Conservation (phyloP, 2,329 filamentous ascomycete genomes). For the Aureobasidium leucospermi region DNA sequence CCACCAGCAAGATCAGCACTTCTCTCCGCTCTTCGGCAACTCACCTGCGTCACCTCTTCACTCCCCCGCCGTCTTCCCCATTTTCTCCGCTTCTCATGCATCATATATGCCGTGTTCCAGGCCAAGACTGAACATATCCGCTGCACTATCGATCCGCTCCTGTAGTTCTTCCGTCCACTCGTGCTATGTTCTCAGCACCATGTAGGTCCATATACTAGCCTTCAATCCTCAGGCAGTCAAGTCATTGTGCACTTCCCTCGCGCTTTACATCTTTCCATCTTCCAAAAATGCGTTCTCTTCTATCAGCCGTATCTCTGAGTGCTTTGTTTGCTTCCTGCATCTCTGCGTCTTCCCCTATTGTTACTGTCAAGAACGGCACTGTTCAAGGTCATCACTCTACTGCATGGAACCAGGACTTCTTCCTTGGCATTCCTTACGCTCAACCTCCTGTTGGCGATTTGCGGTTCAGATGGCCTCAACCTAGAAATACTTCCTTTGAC, state of each 20-base stretch:
- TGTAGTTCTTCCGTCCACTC: conserved; percentile 13
- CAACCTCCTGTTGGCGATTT: conserved; percentile 28
- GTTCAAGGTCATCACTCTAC: conserved; percentile 31
- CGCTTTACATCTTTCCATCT: background rate
- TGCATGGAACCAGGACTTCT: conserved; percentile 40
- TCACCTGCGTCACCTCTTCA: background rate
- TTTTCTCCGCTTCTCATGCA: conserved; percentile 10
- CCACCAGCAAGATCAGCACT: background rate
- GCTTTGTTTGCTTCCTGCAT: background rate
- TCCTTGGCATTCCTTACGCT: conserved; percentile 37
- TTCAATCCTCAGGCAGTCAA: background rate
- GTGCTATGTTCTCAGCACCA: background rate
- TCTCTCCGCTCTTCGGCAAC: background rate
- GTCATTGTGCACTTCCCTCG: background rate
- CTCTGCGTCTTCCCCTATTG: conserved; percentile 23
- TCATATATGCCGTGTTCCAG: background rate
- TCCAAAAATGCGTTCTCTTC: background rate
- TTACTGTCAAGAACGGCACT: conserved; percentile 37
- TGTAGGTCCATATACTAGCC: background rate
- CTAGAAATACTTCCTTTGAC: conserved; percentile 32
- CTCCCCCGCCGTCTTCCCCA: background rate
- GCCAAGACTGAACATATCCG: background rate
- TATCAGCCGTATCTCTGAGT: background rate
- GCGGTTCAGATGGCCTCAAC: conserved; percentile 28
- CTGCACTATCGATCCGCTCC: background rate